These are phyloP conservation scores for Calendula officinalis DNA, from an alignment of 129 eudicot genomes.

Conservation along the genomic window DNA sequence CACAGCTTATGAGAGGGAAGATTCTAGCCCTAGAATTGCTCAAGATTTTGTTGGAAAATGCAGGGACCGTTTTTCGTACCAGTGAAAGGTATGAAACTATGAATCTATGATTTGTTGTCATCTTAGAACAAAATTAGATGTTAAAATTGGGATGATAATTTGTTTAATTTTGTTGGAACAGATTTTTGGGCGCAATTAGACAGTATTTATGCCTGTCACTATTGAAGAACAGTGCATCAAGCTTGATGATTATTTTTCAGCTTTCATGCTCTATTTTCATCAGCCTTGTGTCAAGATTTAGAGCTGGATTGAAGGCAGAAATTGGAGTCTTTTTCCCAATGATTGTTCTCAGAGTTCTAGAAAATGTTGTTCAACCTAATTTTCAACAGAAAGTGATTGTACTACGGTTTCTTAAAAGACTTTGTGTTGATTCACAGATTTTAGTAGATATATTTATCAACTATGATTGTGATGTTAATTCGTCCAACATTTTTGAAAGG, in stretches of 20 bases:
- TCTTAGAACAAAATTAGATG: too few relatives aligned
- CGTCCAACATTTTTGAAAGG: slow-evolving; percentile 97
- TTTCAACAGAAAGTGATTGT: background rate
- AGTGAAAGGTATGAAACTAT: slow-evolving; percentile 56
- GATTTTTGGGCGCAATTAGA: slow-evolving; percentile 93
- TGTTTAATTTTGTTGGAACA: slow-evolving; percentile 27
- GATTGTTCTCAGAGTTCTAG: slow-evolving; percentile 93
- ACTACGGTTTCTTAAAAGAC: background rate
- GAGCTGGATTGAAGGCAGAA: slow-evolving; percentile 98
- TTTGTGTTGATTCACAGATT: background rate
- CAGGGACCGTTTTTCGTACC: slow-evolving; percentile 70
- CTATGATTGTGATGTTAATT: slow-evolving; percentile 94
- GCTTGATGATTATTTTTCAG: slow-evolving; percentile 86
- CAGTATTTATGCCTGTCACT: slow-evolving; percentile 90
- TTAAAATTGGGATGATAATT: background rate
- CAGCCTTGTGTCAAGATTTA: slow-evolving; percentile 87
- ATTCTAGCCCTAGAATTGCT: slow-evolving; percentile 76
- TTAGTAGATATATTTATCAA: slow-evolving; percentile 45
- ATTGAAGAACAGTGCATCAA: slow-evolving; percentile 93
- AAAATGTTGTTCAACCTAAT: slow-evolving; percentile 53
- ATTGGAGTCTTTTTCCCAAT: slow-evolving; percentile 96
- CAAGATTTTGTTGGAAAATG: slow-evolving; percentile 78
- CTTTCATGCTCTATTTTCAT: slow-evolving; percentile 96
- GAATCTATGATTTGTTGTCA: too few relatives aligned
- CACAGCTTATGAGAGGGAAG: slow-evolving; percentile 68